Evolutionary conservation across 1,284 basidiomycete genomes (phyloP), one percentile per base, ranked within the genome.

Genomic region (Fomes fomentarius): DNA sequence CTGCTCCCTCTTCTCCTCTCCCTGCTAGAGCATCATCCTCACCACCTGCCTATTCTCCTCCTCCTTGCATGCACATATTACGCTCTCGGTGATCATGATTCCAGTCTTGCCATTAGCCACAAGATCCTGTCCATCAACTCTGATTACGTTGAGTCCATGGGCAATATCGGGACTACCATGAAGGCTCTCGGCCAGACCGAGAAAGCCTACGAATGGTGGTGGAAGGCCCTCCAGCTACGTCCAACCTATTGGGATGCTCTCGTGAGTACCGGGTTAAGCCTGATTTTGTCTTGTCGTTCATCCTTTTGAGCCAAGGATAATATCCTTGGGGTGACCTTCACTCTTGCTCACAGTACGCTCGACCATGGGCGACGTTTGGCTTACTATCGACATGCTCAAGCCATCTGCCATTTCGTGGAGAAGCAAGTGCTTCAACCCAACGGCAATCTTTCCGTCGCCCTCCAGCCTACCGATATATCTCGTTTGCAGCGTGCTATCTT

Each of bases 131-230:
- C 51, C 14, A 52, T 69, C 22, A 56, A 69, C 17, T 41, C 60
- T 3, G 52, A 55, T 38, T 66, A 52, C 28, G 67, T 65, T 28
- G 78, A 80, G 63, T 76, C 77, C 8, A 77, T 80, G 77, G 73
- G 72, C 50, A 83, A 83, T 58, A 75, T 82, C 35, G 81, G 80
- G 5, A 79, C 77, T 8, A 76, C 79, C 6, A 65, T 78, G 46
- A 71, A 76, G 19, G 74, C 76, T 68, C 74, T 46, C 34, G 60
- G 63, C 26, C 56, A 57, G 9, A 47, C 48, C 37, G 60, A 66
- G 17, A 55, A 67, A 33, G 68, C 66, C 0, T 67, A 57, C 38
- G 60, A 66, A 21, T 67, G 63, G 62, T 69, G 68, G 68, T 64
- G 63, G 64, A 66, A 65, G 49, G 68, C 68, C 21, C 57, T 69